Conservation (phyloP, 2,329 filamentous ascomycete species). For the Fusarium denticulatum region DNA sequence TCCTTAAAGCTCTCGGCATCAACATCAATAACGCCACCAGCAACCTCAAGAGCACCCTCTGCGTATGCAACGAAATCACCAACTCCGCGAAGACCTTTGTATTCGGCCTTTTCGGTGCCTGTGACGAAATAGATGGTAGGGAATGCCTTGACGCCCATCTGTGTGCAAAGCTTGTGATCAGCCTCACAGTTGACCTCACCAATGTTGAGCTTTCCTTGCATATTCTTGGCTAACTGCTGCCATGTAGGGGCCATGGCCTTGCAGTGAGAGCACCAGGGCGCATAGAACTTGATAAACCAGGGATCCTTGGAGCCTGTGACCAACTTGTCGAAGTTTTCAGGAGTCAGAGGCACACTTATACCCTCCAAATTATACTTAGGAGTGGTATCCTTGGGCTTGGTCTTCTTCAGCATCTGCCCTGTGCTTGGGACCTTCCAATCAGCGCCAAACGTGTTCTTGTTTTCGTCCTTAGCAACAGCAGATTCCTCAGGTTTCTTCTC, state of each 20-base stretch:
- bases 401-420: constrained; percentile 45
- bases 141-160: constrained; percentile 80
- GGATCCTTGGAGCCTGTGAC: constrained; percentile 90
- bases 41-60: constrained; percentile 83
- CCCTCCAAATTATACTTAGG: constrained; percentile 78
- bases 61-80: constrained; percentile 91
- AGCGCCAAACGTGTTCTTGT: constrained; percentile 41
- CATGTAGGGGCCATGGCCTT: constrained; percentile 91
- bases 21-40: constrained; percentile 81
- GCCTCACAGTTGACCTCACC: constrained; percentile 96
- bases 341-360: constrained; percentile 77
- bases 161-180: constrained; percentile 90
- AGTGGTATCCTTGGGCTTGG: constrained; percentile 58
- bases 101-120: constrained; percentile 90
- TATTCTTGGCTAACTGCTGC: constrained; percentile 88
- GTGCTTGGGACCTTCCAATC: constrained; percentile 46
- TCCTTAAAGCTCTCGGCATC: constrained; percentile 79
- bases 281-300: constrained; percentile 99
- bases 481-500: constrained; percentile 35
- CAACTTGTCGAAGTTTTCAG: constrained; percentile 84
- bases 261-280: constrained; percentile 96
- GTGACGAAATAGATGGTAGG: constrained; percentile 95
- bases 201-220: constrained; percentile 89
- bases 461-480: constrained; percentile 41
- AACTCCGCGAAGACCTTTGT: constrained; percentile 88